A percentile compares a stretch with the other conserved stretches of the same genome.
phyloP scores from a whole-genome alignment of 164 flowering plant genomes.

The Nelumbo lutea region DNA sequence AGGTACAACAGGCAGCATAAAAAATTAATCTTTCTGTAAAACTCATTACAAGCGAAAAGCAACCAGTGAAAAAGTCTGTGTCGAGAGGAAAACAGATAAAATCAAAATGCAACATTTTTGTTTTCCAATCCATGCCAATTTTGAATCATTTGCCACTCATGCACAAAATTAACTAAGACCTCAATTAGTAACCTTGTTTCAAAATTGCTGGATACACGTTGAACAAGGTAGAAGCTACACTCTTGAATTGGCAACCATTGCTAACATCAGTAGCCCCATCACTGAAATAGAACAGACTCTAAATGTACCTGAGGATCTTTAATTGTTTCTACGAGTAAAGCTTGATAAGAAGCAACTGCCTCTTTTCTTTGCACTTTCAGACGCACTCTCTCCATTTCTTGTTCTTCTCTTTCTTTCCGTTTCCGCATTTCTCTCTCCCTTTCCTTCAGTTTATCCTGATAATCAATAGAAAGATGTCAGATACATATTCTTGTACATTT shows the following conservation, averaged over 20 bases:
- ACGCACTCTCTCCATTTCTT: conserved; percentile 94
- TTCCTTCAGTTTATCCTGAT: conserved; percentile 88
- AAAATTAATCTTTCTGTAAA: too few relatives aligned
- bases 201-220: too few relatives aligned
- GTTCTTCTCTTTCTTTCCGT: conserved; percentile 95
- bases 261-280: background rate
- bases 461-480: conserved; percentile 7
- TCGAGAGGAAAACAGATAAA: too few relatives aligned
- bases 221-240: background rate
- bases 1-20: too few relatives aligned
- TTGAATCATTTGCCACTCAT: too few relatives aligned
- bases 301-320: conserved; percentile 79
- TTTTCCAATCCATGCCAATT: too few relatives aligned
- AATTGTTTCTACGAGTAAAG: conserved; percentile 88
- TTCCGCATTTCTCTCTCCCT: conserved; percentile 88
- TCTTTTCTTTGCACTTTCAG: conserved; percentile 84
- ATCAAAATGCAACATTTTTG: too few relatives aligned
- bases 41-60: too few relatives aligned
- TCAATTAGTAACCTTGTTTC: too few relatives aligned
- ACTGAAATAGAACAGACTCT: background rate
- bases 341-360: conserved; percentile 86
- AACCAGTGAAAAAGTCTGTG: too few relatives aligned
- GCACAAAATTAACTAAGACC: too few relatives aligned
- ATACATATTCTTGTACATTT: background rate
- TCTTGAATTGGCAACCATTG: background rate